Conservation (phyloP, 2,329 filamentous ascomycete species). For the Fusarium succisae region DNA sequence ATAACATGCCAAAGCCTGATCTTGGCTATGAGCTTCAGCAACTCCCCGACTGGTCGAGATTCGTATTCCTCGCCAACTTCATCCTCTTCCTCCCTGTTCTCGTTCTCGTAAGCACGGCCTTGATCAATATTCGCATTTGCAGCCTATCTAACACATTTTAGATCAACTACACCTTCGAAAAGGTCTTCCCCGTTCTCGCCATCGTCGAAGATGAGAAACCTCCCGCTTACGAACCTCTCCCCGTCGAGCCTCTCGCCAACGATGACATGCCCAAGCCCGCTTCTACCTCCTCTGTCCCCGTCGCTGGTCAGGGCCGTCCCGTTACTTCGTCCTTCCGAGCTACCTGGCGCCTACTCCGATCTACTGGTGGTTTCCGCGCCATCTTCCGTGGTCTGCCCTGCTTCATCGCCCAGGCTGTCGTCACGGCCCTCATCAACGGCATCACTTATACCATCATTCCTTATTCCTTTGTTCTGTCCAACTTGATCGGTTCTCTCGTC, state of each 20-base stretch:
- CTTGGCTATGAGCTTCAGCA: slow-evolving; percentile 2
- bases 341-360: slow-evolving; percentile 64
- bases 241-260: slow-evolving; percentile 56
- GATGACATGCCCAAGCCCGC: slow-evolving; percentile 47
- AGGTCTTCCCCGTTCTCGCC: slow-evolving; percentile 63
- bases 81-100: slow-evolving; percentile 57
- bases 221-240: slow-evolving; percentile 63
- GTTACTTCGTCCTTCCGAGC: slow-evolving; percentile 62
- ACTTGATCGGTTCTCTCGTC: slow-evolving; percentile 61
- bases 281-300: slow-evolving; percentile 37
- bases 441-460: slow-evolving; percentile 56
- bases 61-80: slow-evolving; percentile 52
- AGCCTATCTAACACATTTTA: slow-evolving; percentile 35
- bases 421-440: slow-evolving; percentile 54
- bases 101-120: slow-evolving; percentile 50
- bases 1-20: slow-evolving; percentile 35
- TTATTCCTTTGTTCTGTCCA: slow-evolving; percentile 52
- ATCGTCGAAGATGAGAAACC: slow-evolving; percentile 68
- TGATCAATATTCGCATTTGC: not conserved
- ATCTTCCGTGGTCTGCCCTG: slow-evolving; percentile 75
- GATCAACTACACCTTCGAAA: slow-evolving; percentile 61
- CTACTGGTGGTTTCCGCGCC: slow-evolving; percentile 70
- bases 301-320: slow-evolving; percentile 21
- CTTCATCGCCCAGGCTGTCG: slow-evolving; percentile 52
- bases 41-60: slow-evolving; percentile 49